Conservation (phyloP, 2,329 filamentous ascomycete species). For the Phoma sp. region DNA sequence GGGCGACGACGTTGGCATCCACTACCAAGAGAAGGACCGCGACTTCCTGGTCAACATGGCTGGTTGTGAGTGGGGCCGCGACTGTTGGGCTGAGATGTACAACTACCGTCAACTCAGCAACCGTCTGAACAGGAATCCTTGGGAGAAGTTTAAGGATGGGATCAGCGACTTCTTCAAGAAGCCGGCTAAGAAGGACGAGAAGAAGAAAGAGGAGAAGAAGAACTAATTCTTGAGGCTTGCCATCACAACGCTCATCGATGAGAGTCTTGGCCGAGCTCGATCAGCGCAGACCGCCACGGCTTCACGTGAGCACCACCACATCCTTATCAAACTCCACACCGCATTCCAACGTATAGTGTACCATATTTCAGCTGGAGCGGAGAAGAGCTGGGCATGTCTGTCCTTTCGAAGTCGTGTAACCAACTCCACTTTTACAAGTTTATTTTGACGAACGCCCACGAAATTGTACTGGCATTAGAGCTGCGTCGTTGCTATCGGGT, state of each 20-base stretch:
- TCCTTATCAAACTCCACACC: background rate
- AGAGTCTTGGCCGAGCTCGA: background rate
- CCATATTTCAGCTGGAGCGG: background rate
- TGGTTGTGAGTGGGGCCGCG: slow-evolving; percentile 93
- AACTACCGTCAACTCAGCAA: slow-evolving; percentile 91
- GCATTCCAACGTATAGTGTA: slow-evolving; percentile 3
- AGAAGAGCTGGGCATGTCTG: background rate
- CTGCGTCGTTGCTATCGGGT: slow-evolving; percentile 1
- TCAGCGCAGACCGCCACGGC: background rate
- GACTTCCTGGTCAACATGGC: slow-evolving; percentile 99
- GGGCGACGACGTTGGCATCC: slow-evolving; percentile 74
- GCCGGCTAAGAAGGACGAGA: slow-evolving; percentile 34
- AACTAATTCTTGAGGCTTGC: background rate
- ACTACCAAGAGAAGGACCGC: slow-evolving; percentile 83
- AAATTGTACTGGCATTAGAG: slow-evolving; percentile 18
- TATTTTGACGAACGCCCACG: slow-evolving; percentile 18
- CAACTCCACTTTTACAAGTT: background rate
- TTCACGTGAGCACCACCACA: background rate
- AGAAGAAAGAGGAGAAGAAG: slow-evolving; percentile 22
- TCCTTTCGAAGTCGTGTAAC: background rate
- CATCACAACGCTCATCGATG: too few species aligned
- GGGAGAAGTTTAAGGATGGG: slow-evolving; percentile 69
- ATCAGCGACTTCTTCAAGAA: slow-evolving; percentile 48
- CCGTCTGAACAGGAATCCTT: slow-evolving; percentile 80
- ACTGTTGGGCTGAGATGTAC: slow-evolving; percentile 99